phyloP scores from a whole-genome alignment of 768 basidiomycete genomes.

The Suillus variegatus region DNA sequence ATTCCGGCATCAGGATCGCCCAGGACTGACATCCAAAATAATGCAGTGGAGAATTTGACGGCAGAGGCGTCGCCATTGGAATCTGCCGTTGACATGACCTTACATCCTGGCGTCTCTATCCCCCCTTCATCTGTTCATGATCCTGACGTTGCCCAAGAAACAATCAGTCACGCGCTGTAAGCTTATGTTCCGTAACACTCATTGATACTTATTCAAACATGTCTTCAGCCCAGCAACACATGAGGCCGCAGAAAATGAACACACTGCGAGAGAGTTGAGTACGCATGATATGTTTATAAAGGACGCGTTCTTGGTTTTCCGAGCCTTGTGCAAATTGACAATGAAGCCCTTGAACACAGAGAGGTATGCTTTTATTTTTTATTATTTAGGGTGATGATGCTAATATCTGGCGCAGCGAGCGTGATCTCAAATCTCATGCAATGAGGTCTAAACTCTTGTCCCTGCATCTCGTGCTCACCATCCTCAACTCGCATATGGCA shows the following conservation, averaged over 20 bases:
- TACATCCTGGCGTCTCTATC: not conserved
- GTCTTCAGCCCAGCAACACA: not conserved
- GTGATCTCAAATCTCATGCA: constrained; percentile 93
- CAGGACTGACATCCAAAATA: not conserved
- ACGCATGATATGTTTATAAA: constrained; percentile 92
- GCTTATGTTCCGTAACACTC: not conserved
- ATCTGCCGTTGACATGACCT: not conserved
- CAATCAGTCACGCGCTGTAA: not conserved
- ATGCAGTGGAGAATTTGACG: not conserved
- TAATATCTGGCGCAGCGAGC: constrained; percentile 59
- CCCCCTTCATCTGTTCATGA: not conserved
- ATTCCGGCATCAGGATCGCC: not conserved
- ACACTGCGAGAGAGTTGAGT: constrained; percentile 50
- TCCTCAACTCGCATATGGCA: constrained; percentile 88
- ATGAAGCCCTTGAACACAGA: constrained; percentile 97
- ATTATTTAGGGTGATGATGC: constrained; percentile 9
- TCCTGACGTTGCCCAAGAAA: not conserved
- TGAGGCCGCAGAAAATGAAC: constrained; percentile 13
- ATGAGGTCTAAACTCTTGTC: constrained; percentile 97
- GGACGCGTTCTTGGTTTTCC: constrained; percentile 96
- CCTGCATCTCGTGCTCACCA: constrained; percentile 89
- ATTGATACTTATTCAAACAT: not conserved
- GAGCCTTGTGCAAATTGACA: constrained; percentile 94
- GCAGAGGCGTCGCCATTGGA: not conserved
- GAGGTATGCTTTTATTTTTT: constrained; percentile 54